Evolutionary conservation across 31 red algal species (phyloP).

Genomic region (Odonthalia washingtoniensis): DNA sequence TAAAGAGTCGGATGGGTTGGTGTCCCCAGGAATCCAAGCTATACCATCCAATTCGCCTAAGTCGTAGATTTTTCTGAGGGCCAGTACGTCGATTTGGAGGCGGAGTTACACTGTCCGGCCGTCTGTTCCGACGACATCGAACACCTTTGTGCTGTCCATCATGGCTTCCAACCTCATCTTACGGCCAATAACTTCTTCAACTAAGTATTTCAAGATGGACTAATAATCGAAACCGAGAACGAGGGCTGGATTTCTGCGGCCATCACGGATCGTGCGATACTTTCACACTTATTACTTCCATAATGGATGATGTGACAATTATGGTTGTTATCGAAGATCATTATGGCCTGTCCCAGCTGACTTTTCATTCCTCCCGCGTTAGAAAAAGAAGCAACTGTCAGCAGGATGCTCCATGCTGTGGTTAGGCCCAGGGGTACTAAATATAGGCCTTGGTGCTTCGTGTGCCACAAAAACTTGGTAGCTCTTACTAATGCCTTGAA

Average conservation of each 20-base stretch:
- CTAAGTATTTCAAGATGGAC: neutral
- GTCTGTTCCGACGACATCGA: neutral
- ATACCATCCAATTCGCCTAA: no score
- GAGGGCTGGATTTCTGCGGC: neutral
- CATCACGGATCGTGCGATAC: no score
- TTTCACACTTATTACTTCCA: neutral
- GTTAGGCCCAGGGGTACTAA: neutral
- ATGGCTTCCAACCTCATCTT: neutral
- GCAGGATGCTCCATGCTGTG: neutral
- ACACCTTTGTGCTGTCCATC: neutral
- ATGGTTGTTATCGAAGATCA: neutral
- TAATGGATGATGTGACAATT: neutral
- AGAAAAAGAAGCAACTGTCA: neutral
- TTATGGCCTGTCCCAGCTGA: neutral
- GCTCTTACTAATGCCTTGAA: neutral
- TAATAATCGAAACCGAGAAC: neutral
- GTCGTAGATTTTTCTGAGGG: neutral
- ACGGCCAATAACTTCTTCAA: neutral
- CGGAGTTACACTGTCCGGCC: neutral
- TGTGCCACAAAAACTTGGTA: neutral
- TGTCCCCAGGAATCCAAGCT: no score
- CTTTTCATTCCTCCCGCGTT: neutral
- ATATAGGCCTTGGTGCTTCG: neutral
- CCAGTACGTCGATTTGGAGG: no score
- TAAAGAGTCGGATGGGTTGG: neutral